Percentiles rank a stretch among this genome's conserved stretches.
phyloP scores from a whole-genome alignment of 2,329 filamentous ascomycete genomes.

The Colletotrichum camelliae region DNA sequence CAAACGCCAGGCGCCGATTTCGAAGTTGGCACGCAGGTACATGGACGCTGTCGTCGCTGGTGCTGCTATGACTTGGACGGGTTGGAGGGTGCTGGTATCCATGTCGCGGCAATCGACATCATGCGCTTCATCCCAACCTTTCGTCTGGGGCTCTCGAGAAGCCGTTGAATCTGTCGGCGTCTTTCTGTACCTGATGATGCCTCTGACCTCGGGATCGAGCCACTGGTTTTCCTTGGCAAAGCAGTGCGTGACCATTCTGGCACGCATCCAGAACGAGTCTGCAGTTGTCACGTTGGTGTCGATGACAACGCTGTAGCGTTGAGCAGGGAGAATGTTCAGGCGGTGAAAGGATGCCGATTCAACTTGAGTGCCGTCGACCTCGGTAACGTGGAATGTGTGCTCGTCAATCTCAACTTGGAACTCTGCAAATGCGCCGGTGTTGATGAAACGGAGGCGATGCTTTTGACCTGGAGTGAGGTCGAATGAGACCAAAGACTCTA shows the following conservation, averaged over 20 bases:
- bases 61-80: conserved; percentile 38
- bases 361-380: conserved; percentile 73
- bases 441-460: conserved; percentile 72
- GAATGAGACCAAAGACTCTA: conserved; percentile 32
- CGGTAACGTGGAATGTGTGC: conserved; percentile 68
- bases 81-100: conserved; percentile 51
- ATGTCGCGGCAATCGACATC: conserved; percentile 58
- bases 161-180: neutral
- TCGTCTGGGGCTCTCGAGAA: too few species aligned
- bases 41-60: conserved; percentile 46
- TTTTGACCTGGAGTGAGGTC: conserved; percentile 57
- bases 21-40: conserved; percentile 56
- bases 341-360: conserved; percentile 63
- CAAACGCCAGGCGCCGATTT: conserved; percentile 59
- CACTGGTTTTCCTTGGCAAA: conserved; percentile 36
- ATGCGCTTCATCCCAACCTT: conserved; percentile 54
- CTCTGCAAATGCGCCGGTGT: conserved; percentile 73
- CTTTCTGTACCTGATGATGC: conserved; percentile 34
- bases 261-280: conserved; percentile 68
- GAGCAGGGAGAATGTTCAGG: conserved; percentile 71
- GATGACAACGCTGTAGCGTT: conserved; percentile 72
- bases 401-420: conserved; percentile 76
- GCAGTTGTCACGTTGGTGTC: conserved; percentile 60
- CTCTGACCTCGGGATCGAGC: conserved; percentile 34
- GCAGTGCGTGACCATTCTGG: conserved; percentile 48